Percentiles rank a stretch among this genome's conserved stretches.
Conservation (phyloP, 768 basidiomycete species). For the Neoboletus brunneissimus region DNA sequence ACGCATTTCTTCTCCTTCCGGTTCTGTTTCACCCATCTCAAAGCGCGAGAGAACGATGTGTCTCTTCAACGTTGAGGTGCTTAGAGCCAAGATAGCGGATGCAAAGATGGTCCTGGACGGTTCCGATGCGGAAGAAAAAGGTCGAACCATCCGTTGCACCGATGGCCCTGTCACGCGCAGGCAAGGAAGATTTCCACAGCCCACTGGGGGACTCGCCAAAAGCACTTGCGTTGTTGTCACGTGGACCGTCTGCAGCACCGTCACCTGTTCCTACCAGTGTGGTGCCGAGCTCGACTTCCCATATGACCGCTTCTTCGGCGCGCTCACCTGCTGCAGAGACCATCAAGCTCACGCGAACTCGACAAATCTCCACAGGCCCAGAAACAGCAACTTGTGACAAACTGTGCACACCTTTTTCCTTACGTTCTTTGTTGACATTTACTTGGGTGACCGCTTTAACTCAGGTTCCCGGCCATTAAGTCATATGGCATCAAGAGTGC, state of each 20-base stretch:
- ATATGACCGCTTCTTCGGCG: conserved; percentile 71
- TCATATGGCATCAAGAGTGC: conserved; percentile 80
- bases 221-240: conserved; percentile 74
- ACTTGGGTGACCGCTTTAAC: conserved; percentile 19
- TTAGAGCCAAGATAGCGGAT: conserved; percentile 74
- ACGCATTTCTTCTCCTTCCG: too few species aligned
- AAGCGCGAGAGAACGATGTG: conserved; percentile 91
- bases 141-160: conserved; percentile 31
- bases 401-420: conserved; percentile 43
- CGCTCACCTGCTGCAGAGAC: conserved; percentile 74
- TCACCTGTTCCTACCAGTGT: conserved; percentile 68
- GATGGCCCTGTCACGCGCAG: conserved; percentile 56
- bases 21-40: too few species aligned
- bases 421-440: conserved; percentile 14
- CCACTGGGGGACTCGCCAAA: conserved; percentile 53
- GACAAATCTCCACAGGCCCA: conserved; percentile 55
- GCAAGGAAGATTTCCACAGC: conserved; percentile 49
- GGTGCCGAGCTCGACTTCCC: conserved; percentile 48
- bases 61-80: conserved; percentile 80
- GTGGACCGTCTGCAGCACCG: conserved; percentile 67
- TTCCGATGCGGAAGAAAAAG: conserved; percentile 54
- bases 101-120: conserved; percentile 80
- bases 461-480: conserved; percentile 59
- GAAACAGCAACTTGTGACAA: conserved; percentile 80
- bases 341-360: conserved; percentile 57